A percentile compares a stretch with the other conserved stretches of the same genome.
These are phyloP conservation scores for Mycena kentingensis DNA, from an alignment of 768 basidiomycete species.

Conservation along the genomic window DNA sequence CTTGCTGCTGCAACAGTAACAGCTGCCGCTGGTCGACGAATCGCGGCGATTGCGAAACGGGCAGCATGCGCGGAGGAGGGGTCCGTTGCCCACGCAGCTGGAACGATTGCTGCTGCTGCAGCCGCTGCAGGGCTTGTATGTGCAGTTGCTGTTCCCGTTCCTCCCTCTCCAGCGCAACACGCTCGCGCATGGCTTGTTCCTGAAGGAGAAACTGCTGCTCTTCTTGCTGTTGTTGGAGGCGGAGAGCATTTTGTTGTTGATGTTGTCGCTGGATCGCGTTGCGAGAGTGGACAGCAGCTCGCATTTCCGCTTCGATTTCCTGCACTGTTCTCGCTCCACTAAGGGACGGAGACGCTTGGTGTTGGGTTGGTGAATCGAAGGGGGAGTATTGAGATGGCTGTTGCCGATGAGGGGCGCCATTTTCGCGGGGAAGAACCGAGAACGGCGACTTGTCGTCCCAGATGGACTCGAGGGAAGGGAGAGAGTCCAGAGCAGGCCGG, in stretches of 20 bases:
- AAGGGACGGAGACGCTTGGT: constrained; percentile 37
- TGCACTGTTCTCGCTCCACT: constrained; percentile 63
- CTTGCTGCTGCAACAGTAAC: constrained; percentile 66
- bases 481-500: constrained; percentile 40
- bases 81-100: constrained; percentile 49
- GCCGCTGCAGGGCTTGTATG: constrained; percentile 46
- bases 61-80: constrained; percentile 74
- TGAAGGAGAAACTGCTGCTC: constrained; percentile 42
- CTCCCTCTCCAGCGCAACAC: constrained; percentile 38
- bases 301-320: constrained; percentile 86
- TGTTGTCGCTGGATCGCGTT: constrained; percentile 40
- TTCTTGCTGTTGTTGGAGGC: constrained; percentile 44
- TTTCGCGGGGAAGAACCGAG: constrained; percentile 61
- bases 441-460: constrained; percentile 84
- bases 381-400: constrained; percentile 44
- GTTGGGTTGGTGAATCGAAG: constrained; percentile 31
- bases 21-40: constrained; percentile 77
- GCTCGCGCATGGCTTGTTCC: constrained; percentile 30
- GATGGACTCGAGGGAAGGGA: constrained; percentile 66
- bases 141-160: constrained; percentile 52
- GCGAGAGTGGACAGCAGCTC: constrained; percentile 52
- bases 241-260: constrained; percentile 29
- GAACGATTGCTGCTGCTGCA: constrained; percentile 51
- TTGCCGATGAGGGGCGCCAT: constrained; percentile 47
- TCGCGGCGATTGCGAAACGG: constrained; percentile 75